Evolutionary conservation across 1,284 basidiomycete species (phyloP).

Genomic region (Papiliotrema fonsecae): DNA sequence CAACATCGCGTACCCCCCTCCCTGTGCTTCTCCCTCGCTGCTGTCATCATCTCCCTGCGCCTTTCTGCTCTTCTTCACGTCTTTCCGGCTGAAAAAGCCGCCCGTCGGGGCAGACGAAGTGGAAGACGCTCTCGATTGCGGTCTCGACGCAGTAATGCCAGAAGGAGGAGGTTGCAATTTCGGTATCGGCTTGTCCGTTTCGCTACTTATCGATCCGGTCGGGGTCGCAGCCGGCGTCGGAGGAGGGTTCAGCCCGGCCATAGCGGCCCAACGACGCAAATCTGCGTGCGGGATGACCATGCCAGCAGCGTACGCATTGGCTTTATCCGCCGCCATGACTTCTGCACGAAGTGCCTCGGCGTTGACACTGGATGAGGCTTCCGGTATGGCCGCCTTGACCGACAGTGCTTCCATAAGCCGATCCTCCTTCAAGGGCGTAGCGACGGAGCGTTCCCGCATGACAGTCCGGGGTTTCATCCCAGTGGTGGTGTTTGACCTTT

Average conservation of each 20-base stretch:
- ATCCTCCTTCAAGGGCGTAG: neutral
- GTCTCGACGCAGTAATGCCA: neutral
- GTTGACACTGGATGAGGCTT: no score
- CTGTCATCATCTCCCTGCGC: constrained; percentile 18
- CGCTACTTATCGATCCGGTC: no score
- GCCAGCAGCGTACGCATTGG: constrained; percentile 22
- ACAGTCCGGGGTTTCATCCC: no score
- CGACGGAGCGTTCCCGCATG: no score
- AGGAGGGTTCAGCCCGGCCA: constrained; percentile 18
- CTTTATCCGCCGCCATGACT: constrained; percentile 28
- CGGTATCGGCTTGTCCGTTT: neutral
- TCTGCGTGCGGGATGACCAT: constrained; percentile 25
- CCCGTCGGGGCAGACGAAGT: constrained; percentile 8
- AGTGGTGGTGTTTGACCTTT: neutral
- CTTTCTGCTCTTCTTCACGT: neutral
- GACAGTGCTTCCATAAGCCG: no score
- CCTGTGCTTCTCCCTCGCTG: constrained; percentile 19
- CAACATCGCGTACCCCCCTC: constrained; percentile 27
- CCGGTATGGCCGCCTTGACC: neutral
- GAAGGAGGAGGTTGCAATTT: neutral
- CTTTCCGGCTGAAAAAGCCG: constrained; percentile 21
- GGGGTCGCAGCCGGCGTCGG: constrained; percentile 2
- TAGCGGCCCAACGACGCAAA: constrained; percentile 28
- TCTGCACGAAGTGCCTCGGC: constrained; percentile 13
- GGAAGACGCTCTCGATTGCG: neutral